phyloP scores from a whole-genome alignment of 352 stramenopile genomes.

The Phytophthora pini region DNA sequence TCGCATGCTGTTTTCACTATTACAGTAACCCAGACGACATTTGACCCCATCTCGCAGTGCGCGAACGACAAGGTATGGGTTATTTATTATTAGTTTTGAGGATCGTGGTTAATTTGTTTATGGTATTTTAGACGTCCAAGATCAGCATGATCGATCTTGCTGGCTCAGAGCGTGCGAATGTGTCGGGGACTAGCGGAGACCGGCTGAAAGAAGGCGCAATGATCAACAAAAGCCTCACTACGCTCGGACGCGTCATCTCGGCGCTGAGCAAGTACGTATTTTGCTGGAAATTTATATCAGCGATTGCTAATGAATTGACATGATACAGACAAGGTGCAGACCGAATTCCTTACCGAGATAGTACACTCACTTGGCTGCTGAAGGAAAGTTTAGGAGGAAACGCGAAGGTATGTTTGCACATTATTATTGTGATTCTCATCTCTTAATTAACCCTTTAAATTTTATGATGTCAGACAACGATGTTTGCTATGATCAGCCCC shows the following conservation, averaged over 20 bases:
- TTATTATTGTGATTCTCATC: not conserved
- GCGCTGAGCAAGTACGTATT: conserved; percentile 72
- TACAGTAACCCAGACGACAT: conserved; percentile 85
- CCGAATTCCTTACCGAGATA: conserved; percentile 86
- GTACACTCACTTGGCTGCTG: conserved; percentile 86
- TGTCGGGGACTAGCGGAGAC: conserved; percentile 84
- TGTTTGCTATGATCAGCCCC: conserved; percentile 87
- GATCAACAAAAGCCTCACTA: conserved; percentile 94
- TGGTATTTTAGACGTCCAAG: conserved; percentile 66
- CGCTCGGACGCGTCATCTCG: conserved; percentile 89
- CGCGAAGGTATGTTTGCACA: conserved; percentile 53
- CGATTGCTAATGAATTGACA: not conserved
- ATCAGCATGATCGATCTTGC: conserved; percentile 89
- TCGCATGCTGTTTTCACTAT: conserved; percentile 98
- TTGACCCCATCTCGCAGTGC: conserved; percentile 64
- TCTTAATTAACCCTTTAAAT: not conserved
- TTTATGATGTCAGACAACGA: conserved; percentile 66
- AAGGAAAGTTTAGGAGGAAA: conserved; percentile 89
- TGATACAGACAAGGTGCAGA: conserved; percentile 50
- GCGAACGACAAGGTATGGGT: conserved; percentile 66
- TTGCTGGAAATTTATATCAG: too few relatives aligned
- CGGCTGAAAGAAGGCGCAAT: conserved; percentile 92
- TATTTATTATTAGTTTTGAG: not conserved
- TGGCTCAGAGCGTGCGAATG: conserved; percentile 81
- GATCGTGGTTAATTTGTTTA: conserved; percentile 2